Percentiles rank a stretch among this genome's conserved stretches.
Evolutionary conservation across 2,329 filamentous ascomycete species (phyloP).

Genomic region (Geosmithia putterillii): DNA sequence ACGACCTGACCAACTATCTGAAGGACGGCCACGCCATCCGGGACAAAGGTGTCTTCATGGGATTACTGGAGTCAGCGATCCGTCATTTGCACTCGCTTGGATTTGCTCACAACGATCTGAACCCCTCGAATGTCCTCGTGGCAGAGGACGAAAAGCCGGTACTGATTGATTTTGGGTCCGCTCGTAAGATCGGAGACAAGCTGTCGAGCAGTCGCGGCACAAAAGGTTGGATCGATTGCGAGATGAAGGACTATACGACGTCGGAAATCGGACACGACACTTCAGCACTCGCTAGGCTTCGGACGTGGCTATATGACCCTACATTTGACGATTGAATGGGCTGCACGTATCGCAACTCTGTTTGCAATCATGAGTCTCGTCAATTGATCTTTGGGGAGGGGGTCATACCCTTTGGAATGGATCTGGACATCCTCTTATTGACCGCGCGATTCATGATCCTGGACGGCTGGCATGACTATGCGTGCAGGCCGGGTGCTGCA

Average conservation of each 20-base stretch:
- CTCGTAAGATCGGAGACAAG: slow-evolving; percentile 5
- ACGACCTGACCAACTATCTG: slow-evolving; percentile 7
- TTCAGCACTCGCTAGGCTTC: slow-evolving; percentile 5
- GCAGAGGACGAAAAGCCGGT: slow-evolving; percentile 5
- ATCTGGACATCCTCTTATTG: slow-evolving; percentile 11
- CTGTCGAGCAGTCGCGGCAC: slow-evolving; percentile 5
- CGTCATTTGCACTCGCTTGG: slow-evolving; percentile 8
- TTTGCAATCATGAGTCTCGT: slow-evolving; percentile 14
- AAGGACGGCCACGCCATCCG: slow-evolving; percentile 1
- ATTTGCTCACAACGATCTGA: slow-evolving; percentile 9
- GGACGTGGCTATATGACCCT: slow-evolving; percentile 6
- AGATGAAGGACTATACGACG: slow-evolving; percentile 6
- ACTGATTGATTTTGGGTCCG: slow-evolving; percentile 8
- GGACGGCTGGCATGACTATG: slow-evolving; percentile 14
- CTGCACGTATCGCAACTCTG: no score
- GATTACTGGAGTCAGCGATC: slow-evolving; percentile 4
- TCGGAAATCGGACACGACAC: slow-evolving; percentile 6
- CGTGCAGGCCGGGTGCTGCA: slow-evolving; percentile 8
- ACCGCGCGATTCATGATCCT: slow-evolving; percentile 12
- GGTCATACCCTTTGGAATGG: slow-evolving; percentile 10
- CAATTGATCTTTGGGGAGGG: slow-evolving; percentile 15
- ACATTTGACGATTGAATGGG: slow-evolving; percentile 4
- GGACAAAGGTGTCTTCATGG: not conserved
- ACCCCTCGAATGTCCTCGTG: slow-evolving; percentile 9
- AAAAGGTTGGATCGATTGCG: slow-evolving; percentile 6